A percentile compares a stretch with the other conserved stretches of the same genome.
These are phyloP conservation scores for Claviceps africana DNA, from an alignment of 2,329 filamentous ascomycete genomes.

Conservation along the genomic window DNA sequence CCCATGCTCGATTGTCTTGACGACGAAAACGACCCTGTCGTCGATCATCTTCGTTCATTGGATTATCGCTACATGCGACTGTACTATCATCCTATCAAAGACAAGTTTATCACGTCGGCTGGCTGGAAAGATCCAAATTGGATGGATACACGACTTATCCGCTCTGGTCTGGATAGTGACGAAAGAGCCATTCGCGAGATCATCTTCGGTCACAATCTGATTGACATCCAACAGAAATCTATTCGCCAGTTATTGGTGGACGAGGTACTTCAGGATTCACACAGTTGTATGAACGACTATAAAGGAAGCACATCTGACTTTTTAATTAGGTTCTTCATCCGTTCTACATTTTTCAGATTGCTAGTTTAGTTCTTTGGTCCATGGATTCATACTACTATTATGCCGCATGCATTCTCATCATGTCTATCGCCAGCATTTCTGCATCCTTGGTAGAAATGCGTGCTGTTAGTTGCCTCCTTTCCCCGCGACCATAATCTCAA, in stretches of 20 bases:
- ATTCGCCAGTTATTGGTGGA: constrained; percentile 72
- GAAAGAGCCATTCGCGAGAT: constrained; percentile 71
- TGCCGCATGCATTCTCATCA: constrained; percentile 83
- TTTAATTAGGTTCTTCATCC: constrained; percentile 66
- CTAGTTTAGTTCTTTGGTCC: constrained; percentile 88
- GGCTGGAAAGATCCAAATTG: constrained; percentile 92
- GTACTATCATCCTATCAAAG: constrained; percentile 75
- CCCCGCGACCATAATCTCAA: neutral
- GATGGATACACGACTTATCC: constrained; percentile 62
- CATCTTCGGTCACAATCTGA: constrained; percentile 80
- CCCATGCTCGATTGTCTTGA: constrained; percentile 37
- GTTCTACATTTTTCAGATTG: constrained; percentile 96
- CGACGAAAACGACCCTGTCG: constrained; percentile 56
- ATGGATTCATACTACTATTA: constrained; percentile 97
- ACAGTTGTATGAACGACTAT: neutral
- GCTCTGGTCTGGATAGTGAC: constrained; percentile 72
- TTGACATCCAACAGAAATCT: constrained; percentile 87
- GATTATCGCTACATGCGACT: constrained; percentile 93
- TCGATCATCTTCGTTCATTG: constrained; percentile 60
- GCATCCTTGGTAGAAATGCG: constrained; percentile 83
- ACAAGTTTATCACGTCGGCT: constrained; percentile 74
- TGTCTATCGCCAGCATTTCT: constrained; percentile 83
- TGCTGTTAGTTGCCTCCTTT: constrained; percentile 37
- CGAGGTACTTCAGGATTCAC: constrained; percentile 44
- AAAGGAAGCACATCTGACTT: neutral